phyloP scores from a whole-genome alignment of 1,284 basidiomycete genomes.

The Heterobasidion annosum region DNA sequence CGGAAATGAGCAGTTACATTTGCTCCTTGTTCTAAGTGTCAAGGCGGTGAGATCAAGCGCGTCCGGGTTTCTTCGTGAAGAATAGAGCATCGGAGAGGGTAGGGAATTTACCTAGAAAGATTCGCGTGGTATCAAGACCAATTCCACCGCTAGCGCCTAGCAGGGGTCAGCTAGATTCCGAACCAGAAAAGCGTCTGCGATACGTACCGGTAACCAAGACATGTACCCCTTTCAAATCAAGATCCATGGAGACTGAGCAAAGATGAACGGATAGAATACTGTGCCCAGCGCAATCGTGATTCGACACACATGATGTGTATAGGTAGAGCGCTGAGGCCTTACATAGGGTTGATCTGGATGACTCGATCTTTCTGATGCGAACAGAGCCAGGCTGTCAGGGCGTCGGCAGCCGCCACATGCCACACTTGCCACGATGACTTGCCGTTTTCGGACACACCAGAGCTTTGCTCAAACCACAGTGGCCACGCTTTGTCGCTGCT shows the following conservation, averaged over 20 bases:
- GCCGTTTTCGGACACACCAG: too few species aligned
- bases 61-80: neutral
- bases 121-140: constrained; percentile 37
- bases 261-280: neutral
- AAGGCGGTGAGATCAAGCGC: neutral
- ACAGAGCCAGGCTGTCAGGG: too few species aligned
- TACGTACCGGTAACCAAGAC: constrained; percentile 30
- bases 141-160: constrained; percentile 50
- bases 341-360: too few species aligned
- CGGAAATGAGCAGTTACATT: constrained; percentile 71
- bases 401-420: too few species aligned
- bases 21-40: constrained; percentile 51
- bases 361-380: too few species aligned
- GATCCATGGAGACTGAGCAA: constrained; percentile 20
- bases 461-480: too few species aligned
- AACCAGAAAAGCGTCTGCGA: neutral
- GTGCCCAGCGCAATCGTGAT: neutral
- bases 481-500: too few species aligned
- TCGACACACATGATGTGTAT: neutral
- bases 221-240: constrained; percentile 26
- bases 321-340: too few species aligned
- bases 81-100: neutral
- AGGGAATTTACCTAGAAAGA: constrained; percentile 39
- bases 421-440: too few species aligned
- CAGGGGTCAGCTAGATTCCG: neutral